phyloP scores from a whole-genome alignment of 164 flowering plant genomes.

The Berberis thunbergii region DNA sequence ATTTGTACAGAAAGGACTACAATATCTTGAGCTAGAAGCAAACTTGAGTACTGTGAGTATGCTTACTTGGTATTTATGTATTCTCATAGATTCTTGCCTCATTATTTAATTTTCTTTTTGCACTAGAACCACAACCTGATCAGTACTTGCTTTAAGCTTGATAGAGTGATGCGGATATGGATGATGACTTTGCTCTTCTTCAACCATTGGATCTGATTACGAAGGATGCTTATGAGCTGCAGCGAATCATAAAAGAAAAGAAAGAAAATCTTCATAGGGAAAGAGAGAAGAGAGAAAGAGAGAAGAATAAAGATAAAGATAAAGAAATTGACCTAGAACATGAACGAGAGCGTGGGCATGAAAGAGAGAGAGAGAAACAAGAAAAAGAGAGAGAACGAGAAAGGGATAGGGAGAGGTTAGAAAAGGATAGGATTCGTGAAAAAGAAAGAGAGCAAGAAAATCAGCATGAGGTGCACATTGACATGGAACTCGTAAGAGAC shows the following conservation, averaged over 20 bases:
- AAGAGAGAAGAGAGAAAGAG: constrained; percentile 30
- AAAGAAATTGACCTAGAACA: constrained; percentile 4
- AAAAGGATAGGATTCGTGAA: constrained; percentile 23
- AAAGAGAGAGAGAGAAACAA: no score
- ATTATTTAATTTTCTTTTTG: not conserved
- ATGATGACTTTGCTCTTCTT: constrained; percentile 85
- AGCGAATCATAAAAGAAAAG: constrained; percentile 65
- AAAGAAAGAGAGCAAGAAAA: constrained; percentile 33
- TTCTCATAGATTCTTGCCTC: not conserved
- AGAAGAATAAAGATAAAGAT: constrained; percentile 31
- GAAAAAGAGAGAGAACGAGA: no score
- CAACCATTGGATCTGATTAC: constrained; percentile 95
- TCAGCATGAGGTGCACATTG: constrained; percentile 37
- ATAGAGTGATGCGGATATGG: constrained; percentile 78
- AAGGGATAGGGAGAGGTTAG: not conserved
- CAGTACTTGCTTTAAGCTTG: constrained; percentile 19
- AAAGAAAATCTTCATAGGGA: constrained; percentile 51
- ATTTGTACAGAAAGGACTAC: constrained; percentile 91
- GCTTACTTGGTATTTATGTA: constrained; percentile 4
- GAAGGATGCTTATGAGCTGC: constrained; percentile 69
- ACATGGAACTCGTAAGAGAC: constrained; percentile 31
- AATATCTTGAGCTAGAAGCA: constrained; percentile 93
- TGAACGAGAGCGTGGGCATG: no score
- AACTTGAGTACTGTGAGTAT: constrained; percentile 68
- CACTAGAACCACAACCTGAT: constrained; percentile 15